Percentiles rank a stretch among this genome's conserved stretches.
Conservation (phyloP, 805 yeast genomes). For the Lipomyces japonicus region DNA sequence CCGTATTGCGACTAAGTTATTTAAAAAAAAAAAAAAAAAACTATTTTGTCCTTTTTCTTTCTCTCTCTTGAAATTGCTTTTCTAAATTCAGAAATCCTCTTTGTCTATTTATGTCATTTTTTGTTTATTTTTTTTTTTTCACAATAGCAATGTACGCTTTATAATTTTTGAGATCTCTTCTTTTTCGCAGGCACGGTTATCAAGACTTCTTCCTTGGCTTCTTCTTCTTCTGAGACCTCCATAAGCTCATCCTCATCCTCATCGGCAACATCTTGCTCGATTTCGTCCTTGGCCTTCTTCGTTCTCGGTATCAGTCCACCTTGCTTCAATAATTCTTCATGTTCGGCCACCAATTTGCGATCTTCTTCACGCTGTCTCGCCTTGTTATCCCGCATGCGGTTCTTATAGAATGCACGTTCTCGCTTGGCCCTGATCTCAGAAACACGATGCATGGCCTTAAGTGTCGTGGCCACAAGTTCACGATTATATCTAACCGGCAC, state of each 20-base stretch:
- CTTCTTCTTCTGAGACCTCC: constrained; percentile 48
- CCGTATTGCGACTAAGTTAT: too few relatives aligned
- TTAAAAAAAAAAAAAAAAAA: too few relatives aligned
- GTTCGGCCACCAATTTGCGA: constrained; percentile 77
- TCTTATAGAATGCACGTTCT: constrained; percentile 98
- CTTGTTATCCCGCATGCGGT: constrained; percentile 97
- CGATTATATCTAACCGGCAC: constrained; percentile 97
- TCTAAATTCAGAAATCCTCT: too few relatives aligned
- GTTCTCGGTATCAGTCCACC: constrained; percentile 63
- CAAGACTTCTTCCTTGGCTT: constrained; percentile 20
- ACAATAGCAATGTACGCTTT: background rate
- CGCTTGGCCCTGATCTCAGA: constrained; percentile 95
- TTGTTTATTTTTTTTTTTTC: background rate
- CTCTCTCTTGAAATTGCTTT: too few relatives aligned
- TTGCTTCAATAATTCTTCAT: constrained; percentile 89
- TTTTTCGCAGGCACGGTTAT: constrained; percentile 21
- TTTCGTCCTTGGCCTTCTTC: constrained; percentile 48
- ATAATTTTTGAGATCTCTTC: background rate
- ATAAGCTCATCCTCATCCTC: constrained; percentile 47
- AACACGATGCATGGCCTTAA: constrained; percentile 91
- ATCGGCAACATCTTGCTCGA: constrained; percentile 45
- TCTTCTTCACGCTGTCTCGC: constrained; percentile 81
- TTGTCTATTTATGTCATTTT: too few relatives aligned
- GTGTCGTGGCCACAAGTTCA: constrained; percentile 89
- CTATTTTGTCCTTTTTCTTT: too few relatives aligned